A percentile compares a stretch with the other conserved stretches of the same genome.
These are phyloP conservation scores for Saccharomycopsis schoenii DNA, from an alignment of 805 yeast species.

Conservation along the genomic window DNA sequence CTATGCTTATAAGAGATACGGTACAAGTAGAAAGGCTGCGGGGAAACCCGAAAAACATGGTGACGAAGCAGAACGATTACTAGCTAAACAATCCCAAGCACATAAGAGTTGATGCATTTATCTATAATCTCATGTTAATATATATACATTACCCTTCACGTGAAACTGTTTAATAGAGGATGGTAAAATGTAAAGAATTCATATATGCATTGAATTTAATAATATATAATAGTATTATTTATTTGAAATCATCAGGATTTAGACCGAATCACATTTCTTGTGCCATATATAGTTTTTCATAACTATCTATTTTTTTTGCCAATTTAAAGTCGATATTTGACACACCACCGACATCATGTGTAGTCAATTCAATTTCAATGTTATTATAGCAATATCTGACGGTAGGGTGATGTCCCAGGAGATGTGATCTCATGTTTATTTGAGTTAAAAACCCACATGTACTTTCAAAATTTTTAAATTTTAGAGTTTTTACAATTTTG, in stretches of 20 bases:
- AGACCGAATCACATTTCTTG: not conserved
- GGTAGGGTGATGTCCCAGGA: slow-evolving; percentile 62
- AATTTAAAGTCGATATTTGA: slow-evolving; percentile 50
- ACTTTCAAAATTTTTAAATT: slow-evolving; percentile 42
- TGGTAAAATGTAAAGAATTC: not conserved
- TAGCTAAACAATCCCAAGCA: slow-evolving; percentile 50
- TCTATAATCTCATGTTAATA: slow-evolving; percentile 16
- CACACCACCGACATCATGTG: slow-evolving; percentile 51
- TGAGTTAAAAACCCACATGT: slow-evolving; percentile 61
- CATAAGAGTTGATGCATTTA: not conserved
- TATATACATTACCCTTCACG: not conserved
- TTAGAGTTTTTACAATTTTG: slow-evolving; percentile 26
- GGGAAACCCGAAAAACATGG: slow-evolving; percentile 59
- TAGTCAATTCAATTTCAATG: slow-evolving; percentile 44
- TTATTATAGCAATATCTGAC: slow-evolving; percentile 53
- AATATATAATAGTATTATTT: too few relatives aligned
- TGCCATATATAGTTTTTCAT: slow-evolving; percentile 18
- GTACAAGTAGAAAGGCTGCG: slow-evolving; percentile 23
- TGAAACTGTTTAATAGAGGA: not conserved
- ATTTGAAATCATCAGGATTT: not conserved
- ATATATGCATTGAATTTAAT: too few relatives aligned
- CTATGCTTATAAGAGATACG: slow-evolving; percentile 60
- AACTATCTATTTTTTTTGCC: slow-evolving; percentile 39
- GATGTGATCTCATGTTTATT: slow-evolving; percentile 48
- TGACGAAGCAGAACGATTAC: slow-evolving; percentile 61